Evolutionary conservation across 1,284 basidiomycete species (phyloP).

Genomic region (Puccinia brachypodii): DNA sequence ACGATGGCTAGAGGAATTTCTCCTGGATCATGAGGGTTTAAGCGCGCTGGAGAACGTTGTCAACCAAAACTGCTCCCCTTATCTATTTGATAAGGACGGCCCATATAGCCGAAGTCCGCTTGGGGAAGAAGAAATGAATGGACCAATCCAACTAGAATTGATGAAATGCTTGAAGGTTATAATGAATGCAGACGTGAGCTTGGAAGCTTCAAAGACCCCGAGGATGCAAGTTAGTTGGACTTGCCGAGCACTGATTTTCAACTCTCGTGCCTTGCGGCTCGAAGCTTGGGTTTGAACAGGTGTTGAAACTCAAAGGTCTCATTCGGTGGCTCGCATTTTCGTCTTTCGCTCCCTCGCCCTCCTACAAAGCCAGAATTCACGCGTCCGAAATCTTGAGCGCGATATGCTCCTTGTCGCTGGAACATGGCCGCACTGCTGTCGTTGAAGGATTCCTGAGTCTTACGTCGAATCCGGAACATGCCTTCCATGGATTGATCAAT

Average conservation of each 20-base stretch:
- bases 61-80: constrained; percentile 61
- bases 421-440: constrained; percentile 72
- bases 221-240: background rate
- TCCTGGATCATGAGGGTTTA: constrained; percentile 66
- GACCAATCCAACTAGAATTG: constrained; percentile 69
- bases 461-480: constrained; percentile 57
- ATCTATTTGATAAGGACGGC: background rate
- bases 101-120: constrained; percentile 59
- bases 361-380: constrained; percentile 70
- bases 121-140: constrained; percentile 69
- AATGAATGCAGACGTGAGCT: constrained; percentile 76
- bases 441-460: constrained; percentile 56
- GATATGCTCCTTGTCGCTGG: constrained; percentile 71
- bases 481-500: constrained; percentile 71
- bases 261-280: background rate
- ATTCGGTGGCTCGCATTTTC: constrained; percentile 74
- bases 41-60: constrained; percentile 66
- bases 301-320: constrained; percentile 67
- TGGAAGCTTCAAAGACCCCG: background rate
- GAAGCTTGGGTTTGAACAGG: constrained; percentile 71
- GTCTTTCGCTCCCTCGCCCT: constrained; percentile 62
- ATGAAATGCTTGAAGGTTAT: constrained; percentile 78
- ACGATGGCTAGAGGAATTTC: constrained; percentile 75
- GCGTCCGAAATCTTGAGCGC: constrained; percentile 78
- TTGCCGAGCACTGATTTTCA: constrained; percentile 42